Evolutionary conservation across 768 basidiomycete genomes (phyloP).

Genomic region (Xanthoconium purpureum): DNA sequence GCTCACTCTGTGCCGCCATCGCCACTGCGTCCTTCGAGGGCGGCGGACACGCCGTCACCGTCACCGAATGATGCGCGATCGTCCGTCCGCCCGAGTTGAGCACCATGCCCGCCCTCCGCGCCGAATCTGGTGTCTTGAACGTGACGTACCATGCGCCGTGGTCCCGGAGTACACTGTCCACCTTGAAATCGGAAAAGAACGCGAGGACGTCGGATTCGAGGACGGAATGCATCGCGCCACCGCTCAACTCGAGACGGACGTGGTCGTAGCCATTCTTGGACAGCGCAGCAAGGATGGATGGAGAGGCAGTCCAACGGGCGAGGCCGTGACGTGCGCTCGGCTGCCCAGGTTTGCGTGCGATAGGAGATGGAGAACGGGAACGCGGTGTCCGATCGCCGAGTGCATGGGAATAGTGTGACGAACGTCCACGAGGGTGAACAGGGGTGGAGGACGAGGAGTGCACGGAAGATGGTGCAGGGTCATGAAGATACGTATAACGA

Average conservation of each 20-base stretch:
- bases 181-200: conserved; percentile 69
- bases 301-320: conserved; percentile 20
- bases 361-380: conserved; percentile 42
- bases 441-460: conserved; percentile 39
- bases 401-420: conserved; percentile 19
- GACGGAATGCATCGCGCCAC: conserved; percentile 45
- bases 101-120: conserved; percentile 65
- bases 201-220: conserved; percentile 63
- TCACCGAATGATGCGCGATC: conserved; percentile 59
- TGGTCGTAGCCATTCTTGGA: conserved; percentile 65
- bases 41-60: conserved; percentile 44
- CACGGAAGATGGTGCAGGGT: conserved; percentile 14
- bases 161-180: conserved; percentile 71
- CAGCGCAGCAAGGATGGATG: conserved; percentile 40
- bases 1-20: conserved; percentile 29
- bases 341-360: conserved; percentile 38
- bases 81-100: conserved; percentile 50
- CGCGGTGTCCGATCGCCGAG: conserved; percentile 22
- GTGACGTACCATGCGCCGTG: conserved; percentile 77
- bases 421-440: conserved; percentile 26
- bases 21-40: conserved; percentile 34
- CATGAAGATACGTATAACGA: conserved; percentile 23
- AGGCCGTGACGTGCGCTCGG: conserved; percentile 24
- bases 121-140: conserved; percentile 60
- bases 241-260: conserved; percentile 54